A percentile compares a stretch with the other conserved stretches of the same genome.
These are phyloP conservation scores for Saccharomycopsis guyanensis DNA, from an alignment of 805 yeast species.

Conservation along the genomic window DNA sequence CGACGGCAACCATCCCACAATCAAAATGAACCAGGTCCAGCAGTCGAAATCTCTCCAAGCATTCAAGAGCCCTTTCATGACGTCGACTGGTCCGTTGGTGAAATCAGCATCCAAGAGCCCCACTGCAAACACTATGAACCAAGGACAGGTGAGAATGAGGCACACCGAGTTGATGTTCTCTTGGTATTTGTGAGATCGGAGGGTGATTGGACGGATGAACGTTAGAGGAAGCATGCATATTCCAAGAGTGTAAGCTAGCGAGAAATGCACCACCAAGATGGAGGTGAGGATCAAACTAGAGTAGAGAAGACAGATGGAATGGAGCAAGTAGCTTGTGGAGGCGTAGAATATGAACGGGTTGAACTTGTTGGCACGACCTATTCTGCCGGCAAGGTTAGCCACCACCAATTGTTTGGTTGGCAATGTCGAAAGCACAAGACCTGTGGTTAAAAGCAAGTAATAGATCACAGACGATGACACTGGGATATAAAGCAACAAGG, in stretches of 20 bases:
- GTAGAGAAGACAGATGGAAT: slow-evolving; percentile 45
- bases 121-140: slow-evolving; percentile 24
- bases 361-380: background rate
- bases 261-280: slow-evolving; percentile 72
- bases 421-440: slow-evolving; percentile 45
- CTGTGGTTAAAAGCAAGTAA: slow-evolving; percentile 59
- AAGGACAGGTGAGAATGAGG: slow-evolving; percentile 29
- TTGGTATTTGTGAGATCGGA: slow-evolving; percentile 10
- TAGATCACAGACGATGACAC: slow-evolving; percentile 46
- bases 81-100: slow-evolving; percentile 21
- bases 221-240: slow-evolving; percentile 69
- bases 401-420: slow-evolving; percentile 19
- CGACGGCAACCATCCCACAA: slow-evolving; percentile 74
- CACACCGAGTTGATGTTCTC: slow-evolving; percentile 23
- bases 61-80: slow-evolving; percentile 46
- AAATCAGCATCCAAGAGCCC: slow-evolving; percentile 24
- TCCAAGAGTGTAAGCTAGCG: slow-evolving; percentile 70
- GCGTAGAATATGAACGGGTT: slow-evolving; percentile 19
- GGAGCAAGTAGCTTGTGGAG: slow-evolving; percentile 24
- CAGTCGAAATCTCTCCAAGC: slow-evolving; percentile 66
- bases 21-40: slow-evolving; percentile 78
- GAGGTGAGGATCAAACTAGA: slow-evolving; percentile 66
- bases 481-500: slow-evolving; percentile 21
- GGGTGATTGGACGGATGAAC: slow-evolving; percentile 32
- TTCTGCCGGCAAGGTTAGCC: slow-evolving; percentile 5